phyloP scores from a whole-genome alignment of 768 basidiomycete genomes.

The Serendipita sp. region DNA sequence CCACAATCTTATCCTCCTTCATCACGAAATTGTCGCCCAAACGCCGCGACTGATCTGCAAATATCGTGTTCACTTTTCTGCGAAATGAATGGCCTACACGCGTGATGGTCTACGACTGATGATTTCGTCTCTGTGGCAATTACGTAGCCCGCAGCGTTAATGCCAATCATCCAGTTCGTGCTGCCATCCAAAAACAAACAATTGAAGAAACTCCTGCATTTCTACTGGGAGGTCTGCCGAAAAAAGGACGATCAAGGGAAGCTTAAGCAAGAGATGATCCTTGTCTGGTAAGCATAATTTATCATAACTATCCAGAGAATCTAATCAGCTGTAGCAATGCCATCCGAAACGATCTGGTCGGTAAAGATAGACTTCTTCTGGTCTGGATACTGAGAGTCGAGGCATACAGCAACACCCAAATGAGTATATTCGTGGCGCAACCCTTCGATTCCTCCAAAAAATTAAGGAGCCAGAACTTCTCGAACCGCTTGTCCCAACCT shows the following conservation, averaged over 20 bases:
- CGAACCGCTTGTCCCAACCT: conserved; percentile 89
- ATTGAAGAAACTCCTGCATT: conserved; percentile 91
- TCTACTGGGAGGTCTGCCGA: conserved; percentile 96
- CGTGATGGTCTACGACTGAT: not conserved
- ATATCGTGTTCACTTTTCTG: too few relatives aligned
- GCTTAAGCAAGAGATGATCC: conserved; percentile 98
- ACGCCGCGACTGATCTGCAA: not conserved
- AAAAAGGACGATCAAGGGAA: conserved; percentile 96
- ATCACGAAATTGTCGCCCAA: not conserved
- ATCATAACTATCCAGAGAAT: not conserved
- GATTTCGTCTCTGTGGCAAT: not conserved
- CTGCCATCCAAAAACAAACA: conserved; percentile 91
- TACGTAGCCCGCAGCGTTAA: conserved; percentile 69
- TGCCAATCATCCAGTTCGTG: conserved; percentile 98
- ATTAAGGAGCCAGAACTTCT: conserved; percentile 87
- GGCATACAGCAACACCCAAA: conserved; percentile 84
- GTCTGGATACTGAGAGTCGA: not conserved
- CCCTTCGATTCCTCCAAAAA: conserved; percentile 91
- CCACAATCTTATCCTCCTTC: too few relatives aligned
- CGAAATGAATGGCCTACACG: not conserved
- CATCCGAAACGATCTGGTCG: conserved; percentile 88
- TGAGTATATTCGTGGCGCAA: conserved; percentile 98
- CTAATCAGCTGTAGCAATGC: conserved; percentile 50
- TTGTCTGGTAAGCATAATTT: conserved; percentile 66
- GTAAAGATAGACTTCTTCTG: conserved; percentile 17